These are phyloP conservation scores for Coemansia sp. DNA, from an alignment of 192 early-diverging fungal species.

Conservation along the genomic window DNA sequence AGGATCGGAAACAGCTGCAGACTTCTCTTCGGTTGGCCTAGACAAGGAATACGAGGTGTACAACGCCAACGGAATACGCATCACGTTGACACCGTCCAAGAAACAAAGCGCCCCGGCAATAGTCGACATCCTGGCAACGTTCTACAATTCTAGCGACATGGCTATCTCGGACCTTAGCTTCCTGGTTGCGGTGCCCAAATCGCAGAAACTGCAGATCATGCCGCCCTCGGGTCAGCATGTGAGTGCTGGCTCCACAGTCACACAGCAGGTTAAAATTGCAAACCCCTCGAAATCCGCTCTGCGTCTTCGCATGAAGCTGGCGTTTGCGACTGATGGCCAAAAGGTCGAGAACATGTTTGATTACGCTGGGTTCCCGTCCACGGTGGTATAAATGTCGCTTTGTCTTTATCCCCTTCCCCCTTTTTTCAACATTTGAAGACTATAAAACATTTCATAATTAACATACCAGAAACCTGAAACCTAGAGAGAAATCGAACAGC, in stretches of 20 bases:
- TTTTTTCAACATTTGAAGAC: background rate
- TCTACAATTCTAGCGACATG: slow-evolving; percentile 62
- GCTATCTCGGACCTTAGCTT: slow-evolving; percentile 70
- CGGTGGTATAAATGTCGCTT: slow-evolving; percentile 13
- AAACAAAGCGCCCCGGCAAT: slow-evolving; percentile 60
- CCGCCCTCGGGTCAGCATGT: slow-evolving; percentile 72
- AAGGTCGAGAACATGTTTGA: slow-evolving; percentile 40
- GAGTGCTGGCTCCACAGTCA: slow-evolving; percentile 60
- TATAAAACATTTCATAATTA: no score
- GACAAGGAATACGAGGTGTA: slow-evolving; percentile 63
- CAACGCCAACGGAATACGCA: slow-evolving; percentile 72
- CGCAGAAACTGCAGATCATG: slow-evolving; percentile 82
- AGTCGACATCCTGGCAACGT: slow-evolving; percentile 68
- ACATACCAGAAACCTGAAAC: no score
- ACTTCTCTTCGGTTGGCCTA: slow-evolving; percentile 25
- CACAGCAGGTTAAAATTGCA: slow-evolving; percentile 80
- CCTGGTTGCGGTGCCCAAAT: slow-evolving; percentile 93
- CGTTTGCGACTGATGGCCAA: slow-evolving; percentile 24
- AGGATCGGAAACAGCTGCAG: slow-evolving; percentile 16
- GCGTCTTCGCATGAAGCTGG: slow-evolving; percentile 56
- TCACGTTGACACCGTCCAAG: slow-evolving; percentile 75
- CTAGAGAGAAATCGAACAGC: no score
- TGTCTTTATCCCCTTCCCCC: background rate
- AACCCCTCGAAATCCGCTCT: slow-evolving; percentile 72
- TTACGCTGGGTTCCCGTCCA: slow-evolving; percentile 41